Conservation (phyloP, 345 rosid genomes). For the Physaria fendleri region DNA sequence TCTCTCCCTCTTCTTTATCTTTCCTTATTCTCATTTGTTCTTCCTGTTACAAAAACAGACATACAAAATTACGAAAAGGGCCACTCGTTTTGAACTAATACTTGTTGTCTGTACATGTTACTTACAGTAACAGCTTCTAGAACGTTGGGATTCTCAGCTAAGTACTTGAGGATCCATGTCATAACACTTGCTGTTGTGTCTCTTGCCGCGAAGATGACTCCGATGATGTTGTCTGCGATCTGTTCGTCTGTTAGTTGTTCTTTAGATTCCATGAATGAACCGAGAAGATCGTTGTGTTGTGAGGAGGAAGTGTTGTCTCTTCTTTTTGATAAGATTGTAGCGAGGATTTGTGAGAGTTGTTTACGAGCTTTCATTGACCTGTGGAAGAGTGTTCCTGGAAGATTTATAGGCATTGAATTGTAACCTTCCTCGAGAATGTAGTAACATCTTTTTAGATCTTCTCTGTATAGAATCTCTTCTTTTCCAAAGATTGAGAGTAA, state of each 20-base stretch:
- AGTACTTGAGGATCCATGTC: conserved; percentile 85
- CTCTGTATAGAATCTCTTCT: conserved; percentile 56
- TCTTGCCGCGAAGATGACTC: conserved; percentile 83
- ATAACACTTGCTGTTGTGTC: conserved; percentile 84
- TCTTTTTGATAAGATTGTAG: conserved; percentile 49
- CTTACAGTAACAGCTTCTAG: conserved; percentile 78
- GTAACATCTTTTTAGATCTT: conserved; percentile 77
- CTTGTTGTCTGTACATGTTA: not conserved
- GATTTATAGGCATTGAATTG: conserved; percentile 89
- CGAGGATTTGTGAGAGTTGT: conserved; percentile 63
- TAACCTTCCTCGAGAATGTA: conserved; percentile 89
- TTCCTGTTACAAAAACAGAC: no score
- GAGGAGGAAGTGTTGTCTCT: conserved; percentile 34
- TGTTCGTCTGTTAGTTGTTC: conserved; percentile 68
- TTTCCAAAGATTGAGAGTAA: conserved; percentile 72
- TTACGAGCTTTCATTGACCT: conserved; percentile 86
- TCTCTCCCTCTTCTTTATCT: conserved; percentile 37
- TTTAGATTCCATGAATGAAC: conserved; percentile 74
- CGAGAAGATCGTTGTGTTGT: conserved; percentile 53
- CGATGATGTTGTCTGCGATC: conserved; percentile 81
- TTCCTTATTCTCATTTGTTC: conserved; percentile 59
- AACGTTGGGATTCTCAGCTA: conserved; percentile 57
- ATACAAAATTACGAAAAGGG: not conserved
- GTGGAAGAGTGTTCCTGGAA: conserved; percentile 89
- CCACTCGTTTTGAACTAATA: conserved; percentile 16